These are phyloP conservation scores for Penicillium rolfsii DNA, from an alignment of 2,329 filamentous ascomycete species.

Conservation along the genomic window DNA sequence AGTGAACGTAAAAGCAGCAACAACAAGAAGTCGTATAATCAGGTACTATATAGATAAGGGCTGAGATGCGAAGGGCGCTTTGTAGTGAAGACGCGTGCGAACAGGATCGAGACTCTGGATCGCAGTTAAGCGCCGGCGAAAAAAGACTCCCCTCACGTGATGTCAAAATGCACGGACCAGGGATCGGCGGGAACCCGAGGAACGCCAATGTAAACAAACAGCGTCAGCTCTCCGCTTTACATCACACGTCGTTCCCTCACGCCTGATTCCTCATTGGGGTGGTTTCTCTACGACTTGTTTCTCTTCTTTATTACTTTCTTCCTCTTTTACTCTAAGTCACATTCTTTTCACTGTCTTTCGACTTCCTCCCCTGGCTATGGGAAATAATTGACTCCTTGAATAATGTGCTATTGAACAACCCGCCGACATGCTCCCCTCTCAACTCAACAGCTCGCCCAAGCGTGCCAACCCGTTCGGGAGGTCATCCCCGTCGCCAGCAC, in stretches of 20 bases:
- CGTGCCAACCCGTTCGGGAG: conserved; percentile 80
- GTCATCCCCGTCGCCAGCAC: conserved; percentile 65
- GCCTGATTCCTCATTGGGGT: conserved; percentile 14
- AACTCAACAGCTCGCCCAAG: conserved; percentile 68
- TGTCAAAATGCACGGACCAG: conserved; percentile 21
- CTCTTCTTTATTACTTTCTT: conserved; percentile 3
- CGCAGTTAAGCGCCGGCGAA: conserved; percentile 20
- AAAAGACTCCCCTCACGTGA: conserved; percentile 37
- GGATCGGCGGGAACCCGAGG: conserved; percentile 40
- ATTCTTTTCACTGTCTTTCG: background rate
- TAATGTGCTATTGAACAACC: conserved; percentile 35
- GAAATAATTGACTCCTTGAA: conserved; percentile 25
- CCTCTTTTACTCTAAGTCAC: background rate
- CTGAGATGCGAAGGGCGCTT: background rate
- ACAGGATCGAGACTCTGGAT: background rate
- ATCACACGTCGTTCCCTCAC: conserved; percentile 15
- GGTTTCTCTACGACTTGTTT: conserved; percentile 8
- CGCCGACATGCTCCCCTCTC: conserved; percentile 56
- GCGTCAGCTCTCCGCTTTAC: conserved; percentile 20
- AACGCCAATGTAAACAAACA: conserved; percentile 48
- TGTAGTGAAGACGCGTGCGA: background rate
- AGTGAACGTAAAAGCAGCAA: background rate
- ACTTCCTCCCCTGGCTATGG: conserved; percentile 21
- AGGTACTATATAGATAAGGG: background rate
- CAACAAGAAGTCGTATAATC: background rate